Percentiles rank a stretch among this genome's conserved stretches.
phyloP scores from a whole-genome alignment of 2,329 filamentous ascomycete species.

The Ustilaginoidea virens region DNA sequence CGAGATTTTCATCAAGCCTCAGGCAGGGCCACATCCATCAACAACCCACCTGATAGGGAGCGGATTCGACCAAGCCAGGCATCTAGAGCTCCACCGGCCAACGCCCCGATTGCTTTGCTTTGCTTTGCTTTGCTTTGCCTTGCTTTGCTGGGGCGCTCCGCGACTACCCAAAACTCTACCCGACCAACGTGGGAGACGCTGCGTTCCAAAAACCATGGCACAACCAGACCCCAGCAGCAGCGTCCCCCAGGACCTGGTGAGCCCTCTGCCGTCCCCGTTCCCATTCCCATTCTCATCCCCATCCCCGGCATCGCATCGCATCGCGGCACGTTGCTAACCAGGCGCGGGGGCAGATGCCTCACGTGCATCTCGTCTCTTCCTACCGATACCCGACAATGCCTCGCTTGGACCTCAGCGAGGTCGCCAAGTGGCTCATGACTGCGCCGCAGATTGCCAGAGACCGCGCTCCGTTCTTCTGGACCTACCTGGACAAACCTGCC shows the following conservation, averaged over 20 bases:
- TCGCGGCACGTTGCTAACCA: slow-evolving; percentile 8
- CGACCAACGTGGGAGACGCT: too few relatives aligned
- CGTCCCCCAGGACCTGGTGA: slow-evolving; percentile 26
- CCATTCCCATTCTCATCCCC: too few relatives aligned
- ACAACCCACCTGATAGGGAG: background rate
- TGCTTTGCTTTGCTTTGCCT: background rate
- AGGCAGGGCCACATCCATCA: background rate
- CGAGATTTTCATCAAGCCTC: background rate
- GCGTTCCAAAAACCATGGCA: too few relatives aligned
- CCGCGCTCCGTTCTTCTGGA: slow-evolving; percentile 81
- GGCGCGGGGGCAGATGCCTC: slow-evolving; percentile 46
- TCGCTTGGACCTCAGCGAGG: slow-evolving; percentile 57
- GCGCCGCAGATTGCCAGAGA: slow-evolving; percentile 79
- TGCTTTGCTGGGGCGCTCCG: background rate
- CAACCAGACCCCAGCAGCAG: slow-evolving; percentile 25
- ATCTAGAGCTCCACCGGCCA: too few relatives aligned
- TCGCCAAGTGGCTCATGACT: slow-evolving; percentile 68
- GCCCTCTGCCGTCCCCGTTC: too few relatives aligned
- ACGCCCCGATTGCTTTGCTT: background rate
- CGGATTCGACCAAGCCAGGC: too few relatives aligned
- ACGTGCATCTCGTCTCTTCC: slow-evolving; percentile 79
- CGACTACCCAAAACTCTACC: too few relatives aligned
- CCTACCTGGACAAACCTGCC: slow-evolving; percentile 66
- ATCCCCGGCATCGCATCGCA: too few relatives aligned
- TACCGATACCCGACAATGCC: slow-evolving; percentile 64